These are phyloP conservation scores for Tetrapyrgos nigripes DNA, from an alignment of 1,284 basidiomycete genomes.

Conservation along the genomic window DNA sequence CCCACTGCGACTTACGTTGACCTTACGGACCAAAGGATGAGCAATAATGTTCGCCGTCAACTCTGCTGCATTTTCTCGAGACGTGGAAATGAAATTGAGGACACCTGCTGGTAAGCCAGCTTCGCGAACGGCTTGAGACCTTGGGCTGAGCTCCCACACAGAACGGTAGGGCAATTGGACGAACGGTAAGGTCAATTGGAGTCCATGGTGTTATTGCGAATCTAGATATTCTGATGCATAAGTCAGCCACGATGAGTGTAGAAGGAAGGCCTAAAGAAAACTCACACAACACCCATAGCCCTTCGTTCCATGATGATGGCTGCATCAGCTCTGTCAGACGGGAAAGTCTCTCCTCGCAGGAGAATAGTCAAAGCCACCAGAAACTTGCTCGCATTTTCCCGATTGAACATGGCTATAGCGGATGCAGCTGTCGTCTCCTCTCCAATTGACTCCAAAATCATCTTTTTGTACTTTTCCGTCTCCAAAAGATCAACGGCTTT, in stretches of 20 bases:
- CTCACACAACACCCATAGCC: constrained; percentile 47
- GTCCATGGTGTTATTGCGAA: constrained; percentile 52
- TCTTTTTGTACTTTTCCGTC: constrained; percentile 47
- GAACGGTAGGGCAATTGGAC: constrained; percentile 62
- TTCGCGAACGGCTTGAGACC: constrained; percentile 56
- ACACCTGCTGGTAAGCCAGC: constrained; percentile 70
- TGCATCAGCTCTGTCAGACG: constrained; percentile 34
- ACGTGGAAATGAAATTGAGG: constrained; percentile 63
- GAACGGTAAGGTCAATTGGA: constrained; percentile 50
- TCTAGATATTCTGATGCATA: constrained; percentile 25
- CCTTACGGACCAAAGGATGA: constrained; percentile 54
- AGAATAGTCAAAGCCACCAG: constrained; percentile 34
- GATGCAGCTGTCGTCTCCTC: constrained; percentile 48
- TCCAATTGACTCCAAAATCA: constrained; percentile 36
- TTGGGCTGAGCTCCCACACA: constrained; percentile 62
- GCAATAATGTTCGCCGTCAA: constrained; percentile 62
- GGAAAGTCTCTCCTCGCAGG: constrained; percentile 37
- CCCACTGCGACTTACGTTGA: constrained; percentile 40
- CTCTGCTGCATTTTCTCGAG: constrained; percentile 49
- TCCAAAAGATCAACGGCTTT: constrained; percentile 51
- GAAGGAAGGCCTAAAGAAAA: constrained; percentile 3
- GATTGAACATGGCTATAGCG: constrained; percentile 33
- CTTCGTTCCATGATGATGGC: constrained; percentile 37
- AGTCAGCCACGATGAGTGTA: background rate
- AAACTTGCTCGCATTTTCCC: constrained; percentile 19